phyloP scores from a whole-genome alignment of 2,329 filamentous ascomycete species.

The Diaporthe amygdali region DNA sequence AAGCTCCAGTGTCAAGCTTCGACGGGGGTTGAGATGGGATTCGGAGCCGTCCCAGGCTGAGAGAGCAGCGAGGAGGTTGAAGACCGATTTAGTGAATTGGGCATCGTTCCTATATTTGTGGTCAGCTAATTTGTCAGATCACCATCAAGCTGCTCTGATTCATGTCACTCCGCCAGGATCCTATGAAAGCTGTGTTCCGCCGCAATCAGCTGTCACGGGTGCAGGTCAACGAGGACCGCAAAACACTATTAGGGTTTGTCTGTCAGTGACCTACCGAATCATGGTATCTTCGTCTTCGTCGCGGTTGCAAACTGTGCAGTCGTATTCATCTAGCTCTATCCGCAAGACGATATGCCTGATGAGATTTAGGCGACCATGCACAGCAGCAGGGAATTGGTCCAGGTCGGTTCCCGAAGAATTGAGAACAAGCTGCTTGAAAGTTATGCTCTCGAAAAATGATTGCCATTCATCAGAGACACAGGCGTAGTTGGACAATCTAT shows the following conservation, averaged over 20 bases:
- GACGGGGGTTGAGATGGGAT: background rate
- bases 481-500: background rate
- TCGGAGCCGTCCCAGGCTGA: background rate
- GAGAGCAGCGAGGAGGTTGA: background rate
- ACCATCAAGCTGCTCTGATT: no score
- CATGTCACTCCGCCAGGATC: no score
- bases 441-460: background rate
- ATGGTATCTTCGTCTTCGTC: background rate
- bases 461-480: background rate
- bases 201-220: background rate
- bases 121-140: background rate
- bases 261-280: background rate
- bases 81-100: background rate
- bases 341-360: background rate
- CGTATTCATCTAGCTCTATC: background rate
- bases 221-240: background rate
- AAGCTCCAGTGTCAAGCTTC: background rate
- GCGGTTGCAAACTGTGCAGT: background rate
- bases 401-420: background rate
- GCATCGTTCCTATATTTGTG: background rate
- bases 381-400: background rate
- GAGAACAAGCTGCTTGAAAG: background rate
- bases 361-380: background rate
- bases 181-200: background rate
- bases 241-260: no score